phyloP scores from a whole-genome alignment of 805 yeast species.

The Vanderwaltozyma polyspora region DNA sequence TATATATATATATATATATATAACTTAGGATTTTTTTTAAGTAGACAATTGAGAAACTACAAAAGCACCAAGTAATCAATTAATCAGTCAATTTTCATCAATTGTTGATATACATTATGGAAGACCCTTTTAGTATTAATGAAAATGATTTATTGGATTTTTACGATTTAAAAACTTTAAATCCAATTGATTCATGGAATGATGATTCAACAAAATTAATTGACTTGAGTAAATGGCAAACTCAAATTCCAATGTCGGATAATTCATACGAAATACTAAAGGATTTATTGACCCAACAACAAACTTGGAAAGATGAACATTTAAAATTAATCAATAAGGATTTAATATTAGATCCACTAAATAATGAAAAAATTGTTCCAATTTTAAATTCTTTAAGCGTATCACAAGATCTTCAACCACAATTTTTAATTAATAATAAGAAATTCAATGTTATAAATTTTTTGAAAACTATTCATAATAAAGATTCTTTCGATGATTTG shows the following conservation, averaged over 20 bases:
- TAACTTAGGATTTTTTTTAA: too few relatives aligned
- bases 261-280: conserved; percentile 27
- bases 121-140: conserved; percentile 8
- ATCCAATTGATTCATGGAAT: conserved; percentile 32
- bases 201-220: conserved; percentile 23
- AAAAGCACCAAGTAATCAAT: too few relatives aligned
- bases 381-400: conserved; percentile 33
- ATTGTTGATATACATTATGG: too few relatives aligned
- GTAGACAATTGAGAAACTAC: too few relatives aligned
- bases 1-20: too few relatives aligned
- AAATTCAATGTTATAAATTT: conserved; percentile 48
- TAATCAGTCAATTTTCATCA: too few relatives aligned
- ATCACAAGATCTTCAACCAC: conserved; percentile 30
- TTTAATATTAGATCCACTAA: conserved; percentile 44
- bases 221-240: conserved; percentile 17
- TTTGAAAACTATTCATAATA: conserved; percentile 43
- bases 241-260: conserved; percentile 16
- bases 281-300: conserved; percentile 21
- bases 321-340: conserved; percentile 12
- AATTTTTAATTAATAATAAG: conserved; percentile 45
- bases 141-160: conserved; percentile 26
- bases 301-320: conserved; percentile 18
- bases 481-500: conserved; percentile 43
- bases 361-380: conserved; percentile 30
- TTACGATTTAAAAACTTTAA: conserved; percentile 34